Evolutionary conservation across 495 filamentous ascomycete species (phyloP).

Genomic region (Glonium stellatum): DNA sequence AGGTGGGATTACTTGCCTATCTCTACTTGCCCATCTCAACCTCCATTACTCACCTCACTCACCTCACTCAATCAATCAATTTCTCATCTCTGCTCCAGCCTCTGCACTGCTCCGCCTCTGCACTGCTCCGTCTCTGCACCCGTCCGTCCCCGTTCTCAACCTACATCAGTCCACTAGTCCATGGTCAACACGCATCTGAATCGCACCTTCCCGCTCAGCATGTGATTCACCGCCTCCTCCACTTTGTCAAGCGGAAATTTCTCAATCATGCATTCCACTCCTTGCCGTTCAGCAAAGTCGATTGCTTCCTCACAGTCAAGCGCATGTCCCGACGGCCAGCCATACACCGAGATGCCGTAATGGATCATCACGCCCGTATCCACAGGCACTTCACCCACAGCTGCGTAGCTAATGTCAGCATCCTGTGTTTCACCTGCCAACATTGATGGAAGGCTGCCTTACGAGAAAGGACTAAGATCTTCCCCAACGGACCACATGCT

Average conservation of each 20-base stretch:
- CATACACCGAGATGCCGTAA: constrained; percentile 48
- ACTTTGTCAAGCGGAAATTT: constrained; percentile 53
- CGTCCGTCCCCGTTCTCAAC: not conserved
- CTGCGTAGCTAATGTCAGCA: constrained; percentile 13
- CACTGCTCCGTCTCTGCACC: not conserved
- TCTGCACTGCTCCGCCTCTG: too few relatives aligned
- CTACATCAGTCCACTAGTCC: too few relatives aligned
- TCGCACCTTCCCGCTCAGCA: constrained; percentile 40
- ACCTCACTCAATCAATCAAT: too few relatives aligned
- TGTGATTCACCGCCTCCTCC: constrained; percentile 43
- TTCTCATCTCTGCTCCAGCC: too few relatives aligned
- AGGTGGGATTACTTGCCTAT: too few relatives aligned
- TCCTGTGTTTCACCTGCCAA: not conserved
- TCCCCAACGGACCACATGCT: constrained; percentile 51
- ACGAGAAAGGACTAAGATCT: constrained; percentile 53
- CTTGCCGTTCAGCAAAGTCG: constrained; percentile 49
- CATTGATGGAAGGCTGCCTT: constrained; percentile 17
- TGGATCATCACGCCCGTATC: constrained; percentile 44
- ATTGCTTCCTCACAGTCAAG: constrained; percentile 62
- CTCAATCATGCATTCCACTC: constrained; percentile 58
- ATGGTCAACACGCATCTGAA: constrained; percentile 45
- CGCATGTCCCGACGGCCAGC: constrained; percentile 59
- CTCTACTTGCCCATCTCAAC: too few relatives aligned
- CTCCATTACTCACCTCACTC: too few relatives aligned
- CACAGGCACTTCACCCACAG: constrained; percentile 47